phyloP scores from a whole-genome alignment of 805 yeast species.

The Teunomyces panamensis region DNA sequence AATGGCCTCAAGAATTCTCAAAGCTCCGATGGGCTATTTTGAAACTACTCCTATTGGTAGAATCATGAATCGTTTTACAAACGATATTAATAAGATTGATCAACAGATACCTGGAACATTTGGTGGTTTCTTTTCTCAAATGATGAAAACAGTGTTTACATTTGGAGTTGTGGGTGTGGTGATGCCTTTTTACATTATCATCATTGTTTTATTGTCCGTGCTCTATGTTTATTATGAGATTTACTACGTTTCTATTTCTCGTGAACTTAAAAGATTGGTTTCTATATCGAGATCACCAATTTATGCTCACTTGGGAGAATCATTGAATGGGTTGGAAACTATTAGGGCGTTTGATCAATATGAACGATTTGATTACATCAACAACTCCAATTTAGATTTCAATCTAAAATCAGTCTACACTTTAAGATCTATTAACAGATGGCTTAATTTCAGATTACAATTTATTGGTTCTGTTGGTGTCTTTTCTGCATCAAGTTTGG shows the following conservation, averaged over 20 bases:
- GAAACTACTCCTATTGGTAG: conserved; percentile 30
- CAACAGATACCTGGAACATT: conserved; percentile 19
- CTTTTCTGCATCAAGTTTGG: conserved; percentile 34
- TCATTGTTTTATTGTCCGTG: conserved; percentile 16
- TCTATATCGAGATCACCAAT: conserved; percentile 25
- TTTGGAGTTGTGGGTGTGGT: conserved; percentile 22
- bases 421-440: conserved; percentile 21
- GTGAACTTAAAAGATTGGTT: conserved; percentile 25
- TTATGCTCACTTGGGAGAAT: conserved; percentile 28
- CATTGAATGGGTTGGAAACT: conserved; percentile 27
- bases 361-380: conserved; percentile 21
- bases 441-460: conserved; percentile 26
- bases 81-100: conserved; percentile 24
- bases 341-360: conserved; percentile 23
- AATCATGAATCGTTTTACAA: conserved; percentile 27
- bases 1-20: conserved; percentile 23
- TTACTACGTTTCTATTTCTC: conserved; percentile 23
- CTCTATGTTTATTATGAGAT: conserved; percentile 23
- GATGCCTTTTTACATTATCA: conserved; percentile 22
- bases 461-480: conserved; percentile 21
- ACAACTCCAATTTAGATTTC: conserved; percentile 19
- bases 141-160: conserved; percentile 17
- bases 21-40: conserved; percentile 29
- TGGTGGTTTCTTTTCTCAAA: conserved; percentile 14
- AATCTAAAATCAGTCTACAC: conserved; percentile 17